These are phyloP conservation scores for Crithidia expoeki DNA, from an alignment of 208 protist genomes.

Conservation along the genomic window DNA sequence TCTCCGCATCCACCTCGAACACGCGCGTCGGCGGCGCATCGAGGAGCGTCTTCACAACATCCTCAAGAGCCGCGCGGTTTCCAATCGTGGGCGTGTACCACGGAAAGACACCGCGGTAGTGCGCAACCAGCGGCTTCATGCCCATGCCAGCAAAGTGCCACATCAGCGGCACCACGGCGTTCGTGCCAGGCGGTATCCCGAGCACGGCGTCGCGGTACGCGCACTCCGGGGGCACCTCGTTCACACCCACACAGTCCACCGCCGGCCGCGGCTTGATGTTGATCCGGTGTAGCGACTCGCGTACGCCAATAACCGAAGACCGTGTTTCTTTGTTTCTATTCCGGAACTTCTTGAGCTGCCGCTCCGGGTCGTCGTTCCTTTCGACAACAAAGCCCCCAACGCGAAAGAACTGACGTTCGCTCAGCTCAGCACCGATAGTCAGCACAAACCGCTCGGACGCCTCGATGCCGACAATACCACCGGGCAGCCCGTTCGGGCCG, in stretches of 20 bases:
- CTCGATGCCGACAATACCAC: too few relatives aligned
- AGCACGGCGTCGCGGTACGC: too few relatives aligned
- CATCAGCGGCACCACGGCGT: too few relatives aligned
- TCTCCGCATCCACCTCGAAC: background rate
- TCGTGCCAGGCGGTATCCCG: too few relatives aligned
- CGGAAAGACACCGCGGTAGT: background rate
- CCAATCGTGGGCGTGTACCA: background rate
- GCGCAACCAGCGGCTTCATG: background rate
- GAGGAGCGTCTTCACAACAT: background rate
- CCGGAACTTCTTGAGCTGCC: background rate
- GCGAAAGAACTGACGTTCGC: too few relatives aligned
- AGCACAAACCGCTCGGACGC: too few relatives aligned
- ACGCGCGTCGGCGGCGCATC: background rate
- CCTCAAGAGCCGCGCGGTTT: background rate
- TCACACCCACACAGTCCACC: too few relatives aligned
- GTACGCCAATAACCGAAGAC: background rate
- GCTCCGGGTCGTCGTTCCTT: background rate
- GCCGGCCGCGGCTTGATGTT: too few relatives aligned
- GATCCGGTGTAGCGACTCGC: background rate
- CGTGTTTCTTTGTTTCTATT: background rate
- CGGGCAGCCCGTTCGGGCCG: too few relatives aligned
- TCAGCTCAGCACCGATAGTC: too few relatives aligned
- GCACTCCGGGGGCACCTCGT: too few relatives aligned
- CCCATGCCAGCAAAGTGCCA: constrained; percentile 1
- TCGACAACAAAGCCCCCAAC: background rate